These are phyloP conservation scores for Biscutella laevigata DNA, from an alignment of 441 rosid species.

Conservation along the genomic window DNA sequence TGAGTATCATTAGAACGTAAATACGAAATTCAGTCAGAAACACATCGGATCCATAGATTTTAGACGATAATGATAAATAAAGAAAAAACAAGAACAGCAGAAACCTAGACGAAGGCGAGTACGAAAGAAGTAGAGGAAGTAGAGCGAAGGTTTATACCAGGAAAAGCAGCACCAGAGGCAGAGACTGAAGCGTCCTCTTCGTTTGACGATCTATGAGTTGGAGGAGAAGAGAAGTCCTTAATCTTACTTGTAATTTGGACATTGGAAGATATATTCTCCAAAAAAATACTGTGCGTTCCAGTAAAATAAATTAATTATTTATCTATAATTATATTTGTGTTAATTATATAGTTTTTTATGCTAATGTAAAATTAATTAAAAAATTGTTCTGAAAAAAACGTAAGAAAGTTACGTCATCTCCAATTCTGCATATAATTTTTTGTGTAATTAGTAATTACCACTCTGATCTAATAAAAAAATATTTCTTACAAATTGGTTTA, in stretches of 20 bases:
- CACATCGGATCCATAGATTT: constrained; percentile 26
- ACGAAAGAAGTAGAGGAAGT: background rate
- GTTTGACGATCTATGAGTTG: constrained; percentile 28
- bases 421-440: too few relatives aligned
- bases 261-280: background rate
- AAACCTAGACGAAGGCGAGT: background rate
- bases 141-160: background rate
- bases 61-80: background rate
- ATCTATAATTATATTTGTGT: too few relatives aligned
- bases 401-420: constrained; percentile 11
- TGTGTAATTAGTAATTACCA: background rate
- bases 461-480: background rate
- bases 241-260: constrained; percentile 18
- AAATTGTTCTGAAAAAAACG: background rate
- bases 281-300: background rate
- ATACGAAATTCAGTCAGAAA: constrained; percentile 9
- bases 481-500: background rate
- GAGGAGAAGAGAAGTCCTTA: constrained; percentile 22
- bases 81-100: background rate
- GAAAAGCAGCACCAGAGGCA: constrained; percentile 1
- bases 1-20: background rate
- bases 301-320: background rate
- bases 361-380: background rate
- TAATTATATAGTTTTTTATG: background rate
- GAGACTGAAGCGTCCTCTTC: constrained; percentile 9